phyloP scores from a whole-genome alignment of 2,329 filamentous ascomycete genomes.

The Mycosphaerella sp. region DNA sequence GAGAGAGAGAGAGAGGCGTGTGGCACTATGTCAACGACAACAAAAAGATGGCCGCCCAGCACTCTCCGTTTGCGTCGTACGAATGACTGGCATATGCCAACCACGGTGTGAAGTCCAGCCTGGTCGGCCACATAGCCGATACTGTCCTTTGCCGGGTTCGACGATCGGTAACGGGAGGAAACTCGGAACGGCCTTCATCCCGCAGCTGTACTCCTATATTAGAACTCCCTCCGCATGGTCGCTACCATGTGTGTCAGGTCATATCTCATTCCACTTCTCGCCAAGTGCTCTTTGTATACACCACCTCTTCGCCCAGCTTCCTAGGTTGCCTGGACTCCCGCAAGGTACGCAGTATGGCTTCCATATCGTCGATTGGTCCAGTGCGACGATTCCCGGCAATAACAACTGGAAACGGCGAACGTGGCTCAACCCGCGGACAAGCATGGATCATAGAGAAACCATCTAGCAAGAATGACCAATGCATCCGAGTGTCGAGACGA shows the following conservation, averaged over 20 bases:
- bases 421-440: background rate
- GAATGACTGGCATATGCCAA: background rate
- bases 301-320: background rate
- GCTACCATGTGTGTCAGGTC: background rate
- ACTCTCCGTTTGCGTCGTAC: background rate
- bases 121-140: background rate
- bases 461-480: too few species aligned
- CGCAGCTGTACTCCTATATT: constrained; percentile 3
- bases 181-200: constrained; percentile 7
- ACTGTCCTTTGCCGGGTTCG: background rate
- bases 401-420: background rate
- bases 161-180: background rate
- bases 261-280: background rate
- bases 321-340: background rate
- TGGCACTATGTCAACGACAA: too few species aligned
- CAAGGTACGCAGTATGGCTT: background rate
- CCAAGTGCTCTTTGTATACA: background rate
- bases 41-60: too few species aligned
- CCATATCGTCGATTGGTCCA: background rate
- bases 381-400: background rate
- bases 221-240: background rate
- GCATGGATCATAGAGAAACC: background rate
- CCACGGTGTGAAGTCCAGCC: background rate
- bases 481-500: too few species aligned
- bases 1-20: too few species aligned